Base-by-base conservation (phyloP, 2,329 filamentous ascomycete species). In the Xylaria sp. region DNA sequence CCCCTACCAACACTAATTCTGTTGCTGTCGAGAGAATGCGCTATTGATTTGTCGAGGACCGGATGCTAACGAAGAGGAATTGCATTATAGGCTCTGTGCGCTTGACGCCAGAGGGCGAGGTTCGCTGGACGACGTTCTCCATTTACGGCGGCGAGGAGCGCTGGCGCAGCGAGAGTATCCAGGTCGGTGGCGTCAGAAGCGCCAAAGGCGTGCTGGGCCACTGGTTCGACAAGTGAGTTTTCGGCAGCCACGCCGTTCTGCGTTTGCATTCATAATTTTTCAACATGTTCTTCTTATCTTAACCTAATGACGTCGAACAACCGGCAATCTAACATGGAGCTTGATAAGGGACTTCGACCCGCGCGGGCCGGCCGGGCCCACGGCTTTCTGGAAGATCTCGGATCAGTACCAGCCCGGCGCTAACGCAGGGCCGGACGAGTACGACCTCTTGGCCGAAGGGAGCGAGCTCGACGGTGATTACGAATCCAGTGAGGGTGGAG, bases 81-180 rank as follows among this genome's bases (percentile, higher is more conserved):
- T 46, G 41, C 29, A 21, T 23, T 51, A 8, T 71, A 84, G 87
- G 90, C 2, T 82, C 77, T 0, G 90, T 90, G 1, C 80, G 87
- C 10, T 76, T 89, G 66, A 93, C 90, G 0, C 80, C 81, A 10
- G 83, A 91, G 65, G 89, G 90, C 10, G 89, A 92, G 65, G 86
- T 93, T 4, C 80, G 88, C 43, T 93, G 91, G 91, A 91, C 88
- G 1, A 88, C 86, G 0, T 85, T 86, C 54, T 90, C 86, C 1
- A 81, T 92, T 11, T 80, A 81, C 65, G 77, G 82, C 67, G 87
- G 88, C 48, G 82, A 90, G 66, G 87, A 90, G 70, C 80, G 89
- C 21, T 93, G 90, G 91, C 83, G 85, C n/a, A 90, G 87, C 70
- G 91, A 94, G 76, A 85, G 89, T 8, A 80, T 93, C 5, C 91